phyloP scores from a whole-genome alignment of 257 asterid species.

The Solanum etuberosum region DNA sequence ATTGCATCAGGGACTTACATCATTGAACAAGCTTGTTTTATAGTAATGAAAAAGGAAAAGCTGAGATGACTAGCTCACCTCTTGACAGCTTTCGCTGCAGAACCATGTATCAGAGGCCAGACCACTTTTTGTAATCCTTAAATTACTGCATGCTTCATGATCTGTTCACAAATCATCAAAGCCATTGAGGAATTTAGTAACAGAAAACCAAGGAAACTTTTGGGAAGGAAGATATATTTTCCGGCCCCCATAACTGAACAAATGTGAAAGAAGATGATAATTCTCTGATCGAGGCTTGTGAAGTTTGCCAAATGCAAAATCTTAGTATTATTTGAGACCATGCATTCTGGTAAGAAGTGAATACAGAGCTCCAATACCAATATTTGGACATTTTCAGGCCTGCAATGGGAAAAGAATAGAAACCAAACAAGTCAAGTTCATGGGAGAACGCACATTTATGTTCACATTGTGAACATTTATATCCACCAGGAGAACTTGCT shows the following conservation, averaged over 20 bases:
- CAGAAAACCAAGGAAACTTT: background rate
- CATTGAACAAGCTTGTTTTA: background rate
- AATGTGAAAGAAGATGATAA: background rate
- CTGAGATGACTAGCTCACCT: conserved; percentile 35
- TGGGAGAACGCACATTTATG: conserved; percentile 45
- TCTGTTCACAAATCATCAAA: conserved; percentile 43
- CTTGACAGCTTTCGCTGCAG: conserved; percentile 70
- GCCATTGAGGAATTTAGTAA: conserved; percentile 1
- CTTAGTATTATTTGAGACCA: background rate
- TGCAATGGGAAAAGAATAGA: background rate
- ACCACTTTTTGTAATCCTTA: conserved; percentile 26
- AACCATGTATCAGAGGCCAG: conserved; percentile 64
- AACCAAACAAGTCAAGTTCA: conserved; percentile 1
- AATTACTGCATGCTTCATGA: conserved; percentile 61
- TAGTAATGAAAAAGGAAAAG: background rate
- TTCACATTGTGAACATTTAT: conserved; percentile 82
- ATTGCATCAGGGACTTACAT: background rate
- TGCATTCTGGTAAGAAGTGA: background rate
- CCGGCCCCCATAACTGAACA: background rate
- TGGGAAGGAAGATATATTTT: background rate
- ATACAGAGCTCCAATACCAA: background rate
- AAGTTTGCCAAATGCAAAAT: background rate
- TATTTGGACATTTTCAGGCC: background rate
- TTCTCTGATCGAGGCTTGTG: background rate
- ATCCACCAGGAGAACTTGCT: conserved; percentile 29